Percentiles rank a stretch among this genome's conserved stretches.
phyloP scores from a whole-genome alignment of 495 filamentous ascomycete species.

The Penicillium macrosclerotiorum region DNA sequence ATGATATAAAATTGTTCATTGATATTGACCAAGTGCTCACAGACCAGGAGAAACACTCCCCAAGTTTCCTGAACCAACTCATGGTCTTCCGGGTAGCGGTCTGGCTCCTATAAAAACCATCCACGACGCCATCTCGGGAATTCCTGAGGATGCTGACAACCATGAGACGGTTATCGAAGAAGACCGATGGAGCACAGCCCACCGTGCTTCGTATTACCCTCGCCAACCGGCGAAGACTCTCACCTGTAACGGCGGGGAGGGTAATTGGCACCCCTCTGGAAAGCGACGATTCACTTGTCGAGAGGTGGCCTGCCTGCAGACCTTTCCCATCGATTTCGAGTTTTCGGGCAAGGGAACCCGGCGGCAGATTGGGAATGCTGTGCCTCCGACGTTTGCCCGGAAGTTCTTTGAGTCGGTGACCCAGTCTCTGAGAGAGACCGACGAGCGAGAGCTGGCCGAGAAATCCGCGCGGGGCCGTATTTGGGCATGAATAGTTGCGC shows the following conservation, averaged over 20 bases:
- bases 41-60: slow-evolving; percentile 77
- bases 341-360: slow-evolving; percentile 52
- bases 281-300: slow-evolving; percentile 63
- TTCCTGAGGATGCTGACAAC: slow-evolving; percentile 46
- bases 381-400: slow-evolving; percentile 64
- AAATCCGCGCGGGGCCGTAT: too few species aligned
- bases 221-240: slow-evolving; percentile 57
- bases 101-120: slow-evolving; percentile 43
- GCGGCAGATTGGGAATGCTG: slow-evolving; percentile 85
- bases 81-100: slow-evolving; percentile 38
- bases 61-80: slow-evolving; percentile 64
- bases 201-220: slow-evolving; percentile 37
- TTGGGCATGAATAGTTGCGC: too few species aligned
- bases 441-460: slow-evolving; percentile 44
- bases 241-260: slow-evolving; percentile 65
- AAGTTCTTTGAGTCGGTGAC: slow-evolving; percentile 58
- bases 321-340: slow-evolving; percentile 64
- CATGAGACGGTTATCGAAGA: slow-evolving; percentile 31
- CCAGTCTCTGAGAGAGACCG: slow-evolving; percentile 54
- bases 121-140: slow-evolving; percentile 43
- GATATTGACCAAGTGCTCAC: slow-evolving; percentile 9
- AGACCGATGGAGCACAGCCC: neutral
- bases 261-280: slow-evolving; percentile 68
- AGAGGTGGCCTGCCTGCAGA: slow-evolving; percentile 75
- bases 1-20: neutral